Base-by-base conservation (phyloP, 192 early-diverging fungal genomes). In the Mortierella alpina region DNA sequence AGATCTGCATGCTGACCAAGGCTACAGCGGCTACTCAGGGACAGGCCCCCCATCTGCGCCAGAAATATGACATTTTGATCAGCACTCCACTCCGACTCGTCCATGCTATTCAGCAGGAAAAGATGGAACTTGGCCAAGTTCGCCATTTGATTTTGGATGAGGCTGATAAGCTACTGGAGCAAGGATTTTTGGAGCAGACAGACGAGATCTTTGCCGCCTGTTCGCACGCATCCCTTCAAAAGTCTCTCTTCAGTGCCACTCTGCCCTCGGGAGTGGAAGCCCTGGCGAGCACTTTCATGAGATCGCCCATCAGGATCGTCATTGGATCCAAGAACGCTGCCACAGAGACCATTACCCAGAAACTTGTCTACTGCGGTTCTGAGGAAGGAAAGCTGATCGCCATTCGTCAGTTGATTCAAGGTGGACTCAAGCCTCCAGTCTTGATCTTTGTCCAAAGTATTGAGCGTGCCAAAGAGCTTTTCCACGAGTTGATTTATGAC, bases 361-460 rank as follows among this genome's bases (percentile, higher is more conserved):
- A 91, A 70, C 87, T 99, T 18, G 84, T 96, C 13, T 99, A 91
- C 86, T 95, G 95, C 23, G 97, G 97, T 41, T 90, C 92, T 54
- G 98, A 99, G 75, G 90, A 92, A 20, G 98, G 98, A 70, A 99
- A 99, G 81, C 89, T 97, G 42, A 80, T 98, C 6, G 95, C 94
- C 48, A 89, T 99, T 31, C 92, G 98, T 45, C 95, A 98, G 64
- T 88, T 96, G 80, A 87, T 98, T 17, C 88, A 92, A 63, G 84
- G 86, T 4, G 93, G 92, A 4, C 86, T 99, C 58, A 93, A 94
- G 68, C 98, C 98, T 12, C 97, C 98, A 13, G 93, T 94, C 7
- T 84, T 99, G 45, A 92, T 99, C 42, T 99, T 99, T 71, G 96
- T 98, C 10, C 97, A 99, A 82, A 96, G 95, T 18, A 98, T 98